A percentile compares a stretch with the other conserved stretches of the same genome.
Conservation (phyloP, 192 early-diverging fungal genomes). For the Fimicolochytrium jonesii region DNA sequence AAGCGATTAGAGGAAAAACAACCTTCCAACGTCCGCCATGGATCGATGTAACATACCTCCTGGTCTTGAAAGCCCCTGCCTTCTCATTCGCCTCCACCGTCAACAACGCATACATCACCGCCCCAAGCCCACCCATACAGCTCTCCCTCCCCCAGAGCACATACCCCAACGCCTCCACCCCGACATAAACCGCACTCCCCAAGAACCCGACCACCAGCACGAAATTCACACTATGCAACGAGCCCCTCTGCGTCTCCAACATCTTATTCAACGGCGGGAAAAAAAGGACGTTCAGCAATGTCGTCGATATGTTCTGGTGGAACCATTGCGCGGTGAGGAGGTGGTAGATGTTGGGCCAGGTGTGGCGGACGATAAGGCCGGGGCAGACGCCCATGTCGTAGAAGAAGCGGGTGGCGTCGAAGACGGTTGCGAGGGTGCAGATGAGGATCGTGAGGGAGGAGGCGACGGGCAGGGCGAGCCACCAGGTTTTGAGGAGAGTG, state of each 20-base stretch:
- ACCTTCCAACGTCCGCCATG: no score
- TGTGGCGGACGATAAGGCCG: neutral
- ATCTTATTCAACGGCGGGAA: constrained; percentile 11
- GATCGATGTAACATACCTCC: no score
- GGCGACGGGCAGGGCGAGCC: constrained; percentile 15
- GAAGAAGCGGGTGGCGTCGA: neutral
- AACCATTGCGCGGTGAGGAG: constrained; percentile 1
- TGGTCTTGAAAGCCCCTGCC: constrained; percentile 18
- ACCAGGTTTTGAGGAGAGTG: constrained; percentile 18
- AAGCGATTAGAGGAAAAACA: neutral
- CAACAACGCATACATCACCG: constrained; percentile 9
- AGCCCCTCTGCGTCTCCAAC: constrained; percentile 18
- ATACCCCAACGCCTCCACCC: neutral
- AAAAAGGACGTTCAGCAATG: constrained; percentile 19
- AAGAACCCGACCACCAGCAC: neutral
- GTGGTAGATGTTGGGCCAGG: neutral
- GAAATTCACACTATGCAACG: constrained; percentile 10
- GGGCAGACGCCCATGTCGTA: constrained; percentile 8
- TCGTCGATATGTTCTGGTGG: neutral
- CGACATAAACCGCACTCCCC: neutral
- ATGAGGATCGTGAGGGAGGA: neutral
- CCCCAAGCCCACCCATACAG: constrained; percentile 13
- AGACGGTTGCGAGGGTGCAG: neutral
- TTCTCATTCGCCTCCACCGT: constrained; percentile 22
- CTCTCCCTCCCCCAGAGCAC: neutral